Percentiles rank a stretch among this genome's conserved stretches.
phyloP scores from a whole-genome alignment of 768 basidiomycete species.

The Myochromella boudieri region DNA sequence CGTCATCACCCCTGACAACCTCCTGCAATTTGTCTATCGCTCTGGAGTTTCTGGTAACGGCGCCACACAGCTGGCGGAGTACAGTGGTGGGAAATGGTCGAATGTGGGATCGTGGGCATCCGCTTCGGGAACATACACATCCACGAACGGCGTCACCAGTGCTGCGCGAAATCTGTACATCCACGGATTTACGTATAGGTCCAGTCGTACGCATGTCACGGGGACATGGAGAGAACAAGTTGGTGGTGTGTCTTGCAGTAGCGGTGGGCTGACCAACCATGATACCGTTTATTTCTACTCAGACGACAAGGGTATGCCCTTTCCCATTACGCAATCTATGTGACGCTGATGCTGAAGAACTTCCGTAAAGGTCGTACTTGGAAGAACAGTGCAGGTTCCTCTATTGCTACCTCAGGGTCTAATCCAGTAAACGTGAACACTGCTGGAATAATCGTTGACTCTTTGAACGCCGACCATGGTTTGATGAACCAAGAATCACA shows the following conservation, averaged over 20 bases:
- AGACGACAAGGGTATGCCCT: conserved; percentile 38
- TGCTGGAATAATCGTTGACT: conserved; percentile 41
- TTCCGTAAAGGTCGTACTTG: conserved; percentile 37
- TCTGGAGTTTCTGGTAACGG: conserved; percentile 48
- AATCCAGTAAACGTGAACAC: conserved; percentile 43
- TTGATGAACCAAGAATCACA: conserved; percentile 56
- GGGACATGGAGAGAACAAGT: conserved; percentile 50
- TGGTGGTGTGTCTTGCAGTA: conserved; percentile 40
- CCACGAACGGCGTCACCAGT: conserved; percentile 39
- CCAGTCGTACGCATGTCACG: conserved; percentile 37
- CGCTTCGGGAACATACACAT: conserved; percentile 40
- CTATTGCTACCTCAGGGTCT: conserved; percentile 39
- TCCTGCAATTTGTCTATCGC: conserved; percentile 47
- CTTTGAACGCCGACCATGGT: conserved; percentile 45
- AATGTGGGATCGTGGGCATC: conserved; percentile 49
- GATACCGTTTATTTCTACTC: conserved; percentile 49
- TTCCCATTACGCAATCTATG: background rate
- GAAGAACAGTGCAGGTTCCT: conserved; percentile 40
- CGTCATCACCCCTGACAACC: conserved; percentile 44
- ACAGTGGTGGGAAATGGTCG: conserved; percentile 37
- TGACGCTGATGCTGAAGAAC: background rate
- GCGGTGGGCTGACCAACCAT: conserved; percentile 45
- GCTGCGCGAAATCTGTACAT: conserved; percentile 46
- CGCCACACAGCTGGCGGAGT: conserved; percentile 47
- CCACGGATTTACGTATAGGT: conserved; percentile 45